Conservation (phyloP, 805 yeast species). For the Candida sakaeoensis region DNA sequence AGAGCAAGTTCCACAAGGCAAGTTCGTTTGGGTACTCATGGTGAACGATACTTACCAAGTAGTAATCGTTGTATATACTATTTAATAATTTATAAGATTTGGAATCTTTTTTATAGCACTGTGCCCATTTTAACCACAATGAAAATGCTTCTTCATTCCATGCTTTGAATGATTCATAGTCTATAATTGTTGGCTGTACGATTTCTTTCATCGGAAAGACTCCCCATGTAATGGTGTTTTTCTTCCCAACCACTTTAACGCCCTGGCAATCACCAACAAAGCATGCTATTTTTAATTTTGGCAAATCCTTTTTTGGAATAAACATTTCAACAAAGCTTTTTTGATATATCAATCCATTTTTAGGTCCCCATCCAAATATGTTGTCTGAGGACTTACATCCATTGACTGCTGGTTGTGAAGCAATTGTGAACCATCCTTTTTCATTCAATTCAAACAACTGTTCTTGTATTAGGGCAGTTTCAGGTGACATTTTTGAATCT, state of each 20-base stretch:
- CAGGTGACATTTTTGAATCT: constrained; percentile 79
- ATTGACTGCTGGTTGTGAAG: constrained; percentile 94
- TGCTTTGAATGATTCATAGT: constrained; percentile 86
- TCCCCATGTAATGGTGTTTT: constrained; percentile 96
- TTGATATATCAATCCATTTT: constrained; percentile 83
- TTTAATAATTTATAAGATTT: constrained; percentile 60
- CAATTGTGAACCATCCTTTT: constrained; percentile 75
- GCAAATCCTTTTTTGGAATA: constrained; percentile 60
- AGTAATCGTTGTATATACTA: constrained; percentile 57
- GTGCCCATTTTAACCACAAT: constrained; percentile 90
- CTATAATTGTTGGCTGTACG: constrained; percentile 88
- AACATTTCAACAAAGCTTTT: constrained; percentile 87
- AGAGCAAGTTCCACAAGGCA: constrained; percentile 71
- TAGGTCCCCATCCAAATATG: constrained; percentile 97
- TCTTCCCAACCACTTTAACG: constrained; percentile 39
- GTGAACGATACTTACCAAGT: constrained; percentile 80
- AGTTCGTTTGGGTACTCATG: constrained; percentile 74
- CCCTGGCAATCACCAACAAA: constrained; percentile 67
- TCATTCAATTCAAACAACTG: constrained; percentile 77
- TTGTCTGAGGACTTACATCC: constrained; percentile 75
- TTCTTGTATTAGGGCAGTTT: constrained; percentile 89
- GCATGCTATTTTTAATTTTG: constrained; percentile 55
- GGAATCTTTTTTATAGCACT: constrained; percentile 61
- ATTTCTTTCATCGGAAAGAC: constrained; percentile 89
- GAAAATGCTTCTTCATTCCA: constrained; percentile 96